Evolutionary conservation across 78 protist genomes (phyloP), one percentile per base, ranked within the genome.

Genomic region (Chrysochromulina parva): DNA sequence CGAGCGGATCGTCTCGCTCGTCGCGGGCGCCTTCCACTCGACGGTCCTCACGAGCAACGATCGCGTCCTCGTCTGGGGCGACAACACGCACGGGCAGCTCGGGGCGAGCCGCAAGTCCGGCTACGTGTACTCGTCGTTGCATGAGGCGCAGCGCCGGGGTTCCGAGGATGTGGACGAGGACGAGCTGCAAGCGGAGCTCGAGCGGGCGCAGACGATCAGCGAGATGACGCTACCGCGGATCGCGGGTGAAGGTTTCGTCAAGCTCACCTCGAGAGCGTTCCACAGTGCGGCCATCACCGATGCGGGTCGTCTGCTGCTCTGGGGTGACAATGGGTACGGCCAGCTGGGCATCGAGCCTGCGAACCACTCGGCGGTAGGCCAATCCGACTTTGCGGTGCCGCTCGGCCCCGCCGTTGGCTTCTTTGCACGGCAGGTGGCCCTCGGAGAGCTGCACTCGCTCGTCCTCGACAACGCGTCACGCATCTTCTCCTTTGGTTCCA

Each of bases 321-420:
- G 86, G 86, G 86, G 86, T 47, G 86, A 78, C 58, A 53, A 53
- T 17, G 0, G 48, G 59, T 53, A 24, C 48, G 86, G 86, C 62
- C 86, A 74, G 82, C 55, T 28, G 26, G 82, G 82, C 82, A n/a
- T 19, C 54, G 82, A 74, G 82, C 26, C 57, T 19, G 17, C 55
- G 26, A 74, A 74, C 82, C 6, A 2, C 26, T 48, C 57, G 4
- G 26, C 9, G 11, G 82, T 74, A 11, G 82, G 82, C 19, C 57
- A 74, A n/a, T 1, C 57, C 28, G 71, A 65, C 9, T 17, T 65
- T 9, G 17, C n/a, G n/a, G 71, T 65, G 71, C 24, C 28, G 71
- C 78, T 26, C 50, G 48, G 53, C 78, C 17, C 78, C 19, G 50
- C 28, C 16, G 52, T 3, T 5, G 78, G 78, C 78, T 5, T 69